Evolutionary conservation across 1,284 basidiomycete genomes (phyloP).

Genomic region (Moesziomyces globuligerus): DNA sequence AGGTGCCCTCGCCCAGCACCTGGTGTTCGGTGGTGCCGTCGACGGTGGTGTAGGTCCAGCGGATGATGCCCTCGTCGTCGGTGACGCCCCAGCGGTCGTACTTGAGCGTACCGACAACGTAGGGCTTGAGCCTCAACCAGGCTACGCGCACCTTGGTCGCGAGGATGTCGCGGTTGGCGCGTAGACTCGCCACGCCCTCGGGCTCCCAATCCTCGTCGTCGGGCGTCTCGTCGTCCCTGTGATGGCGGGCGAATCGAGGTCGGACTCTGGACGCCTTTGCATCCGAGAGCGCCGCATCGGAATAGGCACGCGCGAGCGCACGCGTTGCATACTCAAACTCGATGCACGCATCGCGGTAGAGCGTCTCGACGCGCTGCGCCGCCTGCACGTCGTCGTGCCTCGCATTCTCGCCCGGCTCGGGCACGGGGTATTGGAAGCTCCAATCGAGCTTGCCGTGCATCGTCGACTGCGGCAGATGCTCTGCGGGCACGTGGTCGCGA

Average conservation of each 20-base stretch:
- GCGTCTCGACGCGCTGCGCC: constrained; percentile 24
- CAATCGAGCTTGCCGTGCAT: constrained; percentile 58
- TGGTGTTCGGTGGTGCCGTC: constrained; percentile 52
- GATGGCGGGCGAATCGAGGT: constrained; percentile 20
- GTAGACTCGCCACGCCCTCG: constrained; percentile 37
- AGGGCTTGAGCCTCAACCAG: constrained; percentile 57
- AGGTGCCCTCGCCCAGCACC: constrained; percentile 53
- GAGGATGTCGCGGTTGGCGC: constrained; percentile 56
- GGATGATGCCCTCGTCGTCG: constrained; percentile 46
- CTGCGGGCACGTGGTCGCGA: constrained; percentile 45
- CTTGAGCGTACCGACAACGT: constrained; percentile 53
- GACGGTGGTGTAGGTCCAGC: constrained; percentile 51
- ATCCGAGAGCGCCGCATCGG: constrained; percentile 28
- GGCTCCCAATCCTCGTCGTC: constrained; percentile 49
- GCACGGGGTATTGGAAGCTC: constrained; percentile 48
- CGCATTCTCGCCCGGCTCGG: constrained; percentile 53
- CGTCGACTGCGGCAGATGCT: constrained; percentile 48
- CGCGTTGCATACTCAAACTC: constrained; percentile 57
- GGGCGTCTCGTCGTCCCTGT: constrained; percentile 10
- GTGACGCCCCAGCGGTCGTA: constrained; percentile 50
- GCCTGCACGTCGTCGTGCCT: constrained; percentile 37
- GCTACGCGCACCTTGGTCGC: constrained; percentile 61
- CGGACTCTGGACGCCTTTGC: constrained; percentile 23
- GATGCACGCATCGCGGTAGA: constrained; percentile 37
- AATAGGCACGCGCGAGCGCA: constrained; percentile 44